These are phyloP conservation scores for Leptographium wingfieldii DNA, from an alignment of 2,329 filamentous ascomycete species.

Conservation along the genomic window DNA sequence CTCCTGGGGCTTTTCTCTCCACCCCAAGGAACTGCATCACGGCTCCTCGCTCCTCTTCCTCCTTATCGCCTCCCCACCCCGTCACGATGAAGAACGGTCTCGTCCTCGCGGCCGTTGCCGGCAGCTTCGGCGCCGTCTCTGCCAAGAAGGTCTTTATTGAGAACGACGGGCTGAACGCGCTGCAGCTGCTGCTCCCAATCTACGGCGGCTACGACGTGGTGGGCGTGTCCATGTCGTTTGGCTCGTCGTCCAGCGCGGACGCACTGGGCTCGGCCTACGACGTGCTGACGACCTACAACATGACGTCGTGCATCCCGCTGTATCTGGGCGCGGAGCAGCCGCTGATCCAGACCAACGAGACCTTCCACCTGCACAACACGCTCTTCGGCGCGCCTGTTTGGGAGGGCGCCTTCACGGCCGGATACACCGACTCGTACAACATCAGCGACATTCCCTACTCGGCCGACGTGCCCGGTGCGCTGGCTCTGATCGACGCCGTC, in stretches of 20 bases:
- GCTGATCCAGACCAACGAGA: constrained; percentile 5
- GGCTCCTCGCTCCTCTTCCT: neutral
- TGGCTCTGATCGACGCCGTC: constrained; percentile 3
- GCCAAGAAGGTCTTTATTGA: constrained; percentile 7
- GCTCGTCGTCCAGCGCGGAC: constrained; percentile 1
- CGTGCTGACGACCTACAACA: constrained; percentile 2
- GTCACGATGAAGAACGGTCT: neutral
- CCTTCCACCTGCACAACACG: constrained; percentile 5
- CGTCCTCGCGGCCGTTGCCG: neutral
- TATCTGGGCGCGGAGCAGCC: constrained; percentile 7
- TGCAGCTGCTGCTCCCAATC: constrained; percentile 3
- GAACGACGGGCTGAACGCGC: constrained; percentile 4
- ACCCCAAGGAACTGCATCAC: no score
- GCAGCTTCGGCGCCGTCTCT: neutral
- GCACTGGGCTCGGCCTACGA: constrained; percentile 1
- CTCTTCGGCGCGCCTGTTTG: constrained; percentile 6
- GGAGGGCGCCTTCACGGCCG: constrained; percentile 3
- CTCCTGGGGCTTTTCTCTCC: no score
- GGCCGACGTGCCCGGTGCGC: neutral
- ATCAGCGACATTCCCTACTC: constrained; percentile 1
- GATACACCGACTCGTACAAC: constrained; percentile 2
- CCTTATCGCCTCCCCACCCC: neutral
- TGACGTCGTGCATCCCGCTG: constrained; percentile 4
- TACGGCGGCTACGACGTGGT: constrained; percentile 5
- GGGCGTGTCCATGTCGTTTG: constrained; percentile 6